Conservation (phyloP, 495 filamentous ascomycete species). For the Chaetomium cochliodes region DNA sequence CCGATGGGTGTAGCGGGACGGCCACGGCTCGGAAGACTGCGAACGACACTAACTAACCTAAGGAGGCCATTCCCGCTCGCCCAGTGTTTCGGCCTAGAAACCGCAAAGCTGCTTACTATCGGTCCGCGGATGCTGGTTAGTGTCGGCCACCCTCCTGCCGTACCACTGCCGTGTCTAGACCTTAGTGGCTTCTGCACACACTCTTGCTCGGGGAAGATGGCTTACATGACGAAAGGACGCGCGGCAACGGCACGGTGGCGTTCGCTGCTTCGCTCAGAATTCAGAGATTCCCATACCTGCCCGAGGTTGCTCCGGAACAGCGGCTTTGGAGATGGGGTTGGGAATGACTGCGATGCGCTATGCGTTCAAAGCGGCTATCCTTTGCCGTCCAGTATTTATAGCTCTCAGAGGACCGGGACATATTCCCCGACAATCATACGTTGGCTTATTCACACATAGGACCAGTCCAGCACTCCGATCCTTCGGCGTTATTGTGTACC, state of each 20-base stretch:
- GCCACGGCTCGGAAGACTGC: background rate
- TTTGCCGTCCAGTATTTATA: background rate
- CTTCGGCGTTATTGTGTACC: background rate
- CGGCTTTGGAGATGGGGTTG: no score
- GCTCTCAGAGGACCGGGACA: background rate
- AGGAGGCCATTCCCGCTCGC: no score
- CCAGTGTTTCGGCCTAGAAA: background rate
- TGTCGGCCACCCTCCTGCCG: background rate
- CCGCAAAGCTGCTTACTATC: background rate
- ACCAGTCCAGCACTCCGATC: background rate
- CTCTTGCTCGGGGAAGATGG: no score
- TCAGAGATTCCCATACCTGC: background rate
- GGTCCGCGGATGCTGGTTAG: background rate
- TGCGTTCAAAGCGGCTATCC: background rate
- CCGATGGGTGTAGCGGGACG: background rate
- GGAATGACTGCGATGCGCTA: no score
- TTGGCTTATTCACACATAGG: background rate
- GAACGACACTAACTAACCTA: slow-evolving; percentile 4
- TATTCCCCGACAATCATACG: background rate
- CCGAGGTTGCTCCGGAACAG: background rate
- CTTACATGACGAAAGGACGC: slow-evolving; percentile 16
- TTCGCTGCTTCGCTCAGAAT: background rate
- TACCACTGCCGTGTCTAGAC: slow-evolving; percentile 6
- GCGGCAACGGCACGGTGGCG: slow-evolving; percentile 20
- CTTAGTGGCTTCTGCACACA: background rate